Conservation (phyloP, 2,329 filamentous ascomycete species). For the Pestalotiopsis sp. region DNA sequence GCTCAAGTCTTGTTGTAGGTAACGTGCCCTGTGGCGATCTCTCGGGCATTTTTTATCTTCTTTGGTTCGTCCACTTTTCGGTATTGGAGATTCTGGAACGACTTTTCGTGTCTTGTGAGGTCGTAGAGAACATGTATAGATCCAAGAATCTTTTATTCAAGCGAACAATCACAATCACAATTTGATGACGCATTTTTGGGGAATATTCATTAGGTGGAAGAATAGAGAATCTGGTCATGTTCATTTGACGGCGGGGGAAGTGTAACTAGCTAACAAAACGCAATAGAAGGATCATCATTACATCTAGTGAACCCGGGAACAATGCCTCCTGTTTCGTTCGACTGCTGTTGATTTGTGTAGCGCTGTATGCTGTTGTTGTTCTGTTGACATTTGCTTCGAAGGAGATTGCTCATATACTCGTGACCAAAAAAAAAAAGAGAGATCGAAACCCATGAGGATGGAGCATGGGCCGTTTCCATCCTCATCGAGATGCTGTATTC, state of each 20-base stretch:
- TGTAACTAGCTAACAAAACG: slow-evolving; percentile 19
- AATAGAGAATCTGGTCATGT: slow-evolving; percentile 2
- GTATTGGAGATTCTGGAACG: neutral
- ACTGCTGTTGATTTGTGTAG: slow-evolving; percentile 10
- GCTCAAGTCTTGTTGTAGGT: neutral
- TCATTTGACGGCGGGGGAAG: slow-evolving; percentile 5
- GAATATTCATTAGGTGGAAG: neutral
- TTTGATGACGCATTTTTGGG: neutral
- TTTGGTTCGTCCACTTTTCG: neutral
- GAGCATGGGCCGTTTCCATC: slow-evolving; percentile 4
- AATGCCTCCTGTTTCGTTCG: slow-evolving; percentile 11
- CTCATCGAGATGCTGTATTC: slow-evolving; percentile 1
- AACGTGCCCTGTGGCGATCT: neutral
- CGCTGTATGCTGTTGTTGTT: slow-evolving; percentile 15
- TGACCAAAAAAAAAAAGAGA: slow-evolving; percentile 11
- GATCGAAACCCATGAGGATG: neutral
- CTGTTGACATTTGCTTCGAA: slow-evolving; percentile 10
- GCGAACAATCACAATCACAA: neutral
- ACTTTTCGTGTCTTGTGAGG: neutral
- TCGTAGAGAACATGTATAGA: neutral
- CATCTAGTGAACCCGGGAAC: slow-evolving; percentile 3
- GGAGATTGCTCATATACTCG: slow-evolving; percentile 9
- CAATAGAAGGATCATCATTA: slow-evolving; percentile 13
- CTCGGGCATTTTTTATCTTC: neutral
- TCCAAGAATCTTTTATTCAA: no score